Evolutionary conservation across 768 basidiomycete species (phyloP).

Genomic region (Hortiboletus flavorubellus): DNA sequence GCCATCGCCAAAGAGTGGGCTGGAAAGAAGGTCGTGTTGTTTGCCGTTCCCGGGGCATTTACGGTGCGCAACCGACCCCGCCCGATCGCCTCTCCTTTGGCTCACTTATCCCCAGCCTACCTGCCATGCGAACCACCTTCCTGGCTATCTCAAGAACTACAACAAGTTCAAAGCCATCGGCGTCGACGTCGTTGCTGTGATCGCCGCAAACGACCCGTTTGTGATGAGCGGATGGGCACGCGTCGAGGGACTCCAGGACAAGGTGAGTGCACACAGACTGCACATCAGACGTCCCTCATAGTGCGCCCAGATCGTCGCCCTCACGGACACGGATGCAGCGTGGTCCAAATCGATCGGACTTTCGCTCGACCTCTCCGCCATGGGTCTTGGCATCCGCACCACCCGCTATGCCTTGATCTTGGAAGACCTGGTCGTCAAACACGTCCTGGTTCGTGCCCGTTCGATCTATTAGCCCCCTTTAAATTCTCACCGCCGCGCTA

Average conservation of each 20-base stretch:
- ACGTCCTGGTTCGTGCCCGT: slow-evolving; percentile 48
- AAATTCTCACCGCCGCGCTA: slow-evolving; percentile 2
- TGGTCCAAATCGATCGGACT: slow-evolving; percentile 59
- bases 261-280: slow-evolving; percentile 41
- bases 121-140: slow-evolving; percentile 43
- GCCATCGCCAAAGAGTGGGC: slow-evolving; percentile 61
- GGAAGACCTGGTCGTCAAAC: slow-evolving; percentile 68
- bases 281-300: neutral
- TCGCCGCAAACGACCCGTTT: slow-evolving; percentile 60
- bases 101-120: slow-evolving; percentile 30
- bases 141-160: slow-evolving; percentile 44
- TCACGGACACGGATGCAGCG: slow-evolving; percentile 51
- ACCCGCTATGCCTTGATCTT: slow-evolving; percentile 60
- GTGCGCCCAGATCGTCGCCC: slow-evolving; percentile 47
- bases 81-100: neutral
- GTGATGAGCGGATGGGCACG: slow-evolving; percentile 62
- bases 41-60: slow-evolving; percentile 80
- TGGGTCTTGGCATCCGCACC: slow-evolving; percentile 57
- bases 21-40: slow-evolving; percentile 77
- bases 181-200: slow-evolving; percentile 48
- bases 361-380: slow-evolving; percentile 45
- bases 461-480: neutral
- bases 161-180: slow-evolving; percentile 51
- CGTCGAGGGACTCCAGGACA: slow-evolving; percentile 60
- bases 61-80: slow-evolving; percentile 46